These are phyloP conservation scores for Heritiera littoralis DNA, from an alignment of 345 rosid species.

Conservation along the genomic window DNA sequence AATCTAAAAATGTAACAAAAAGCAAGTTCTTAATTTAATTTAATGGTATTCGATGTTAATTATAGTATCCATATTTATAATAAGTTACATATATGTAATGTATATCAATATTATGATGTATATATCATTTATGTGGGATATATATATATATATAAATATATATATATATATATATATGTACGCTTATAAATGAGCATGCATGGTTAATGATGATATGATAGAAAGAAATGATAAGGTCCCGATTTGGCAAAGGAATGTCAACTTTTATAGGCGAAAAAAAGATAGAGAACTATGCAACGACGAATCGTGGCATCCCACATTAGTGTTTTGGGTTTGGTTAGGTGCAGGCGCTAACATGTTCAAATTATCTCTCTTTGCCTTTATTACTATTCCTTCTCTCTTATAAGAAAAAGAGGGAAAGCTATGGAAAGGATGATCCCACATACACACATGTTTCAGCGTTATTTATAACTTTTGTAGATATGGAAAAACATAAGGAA, in stretches of 20 bases:
- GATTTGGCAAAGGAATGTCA: slow-evolving; percentile 33
- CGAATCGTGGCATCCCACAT: slow-evolving; percentile 52
- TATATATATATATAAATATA: background rate
- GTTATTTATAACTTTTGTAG: slow-evolving; percentile 22
- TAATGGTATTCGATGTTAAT: too few relatives aligned
- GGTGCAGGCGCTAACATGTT: background rate
- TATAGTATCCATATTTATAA: too few relatives aligned
- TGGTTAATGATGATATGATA: background rate
- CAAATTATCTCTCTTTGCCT: background rate
- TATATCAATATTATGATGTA: background rate
- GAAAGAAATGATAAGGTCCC: slow-evolving; percentile 18
- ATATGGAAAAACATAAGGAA: slow-evolving; percentile 32
- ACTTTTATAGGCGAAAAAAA: slow-evolving; percentile 6
- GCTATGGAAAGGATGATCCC: background rate
- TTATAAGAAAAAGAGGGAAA: background rate
- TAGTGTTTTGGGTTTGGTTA: slow-evolving; percentile 12
- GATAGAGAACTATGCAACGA: slow-evolving; percentile 24
- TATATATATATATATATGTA: too few relatives aligned
- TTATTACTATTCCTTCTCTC: background rate
- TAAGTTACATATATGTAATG: background rate
- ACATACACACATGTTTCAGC: background rate
- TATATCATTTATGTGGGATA: background rate
- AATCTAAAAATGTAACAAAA: too few relatives aligned
- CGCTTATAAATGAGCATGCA: background rate
- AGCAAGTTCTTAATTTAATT: too few relatives aligned